Evolutionary conservation across 2,329 filamentous ascomycete species (phyloP).

Genomic region (Colletotrichum musicola): DNA sequence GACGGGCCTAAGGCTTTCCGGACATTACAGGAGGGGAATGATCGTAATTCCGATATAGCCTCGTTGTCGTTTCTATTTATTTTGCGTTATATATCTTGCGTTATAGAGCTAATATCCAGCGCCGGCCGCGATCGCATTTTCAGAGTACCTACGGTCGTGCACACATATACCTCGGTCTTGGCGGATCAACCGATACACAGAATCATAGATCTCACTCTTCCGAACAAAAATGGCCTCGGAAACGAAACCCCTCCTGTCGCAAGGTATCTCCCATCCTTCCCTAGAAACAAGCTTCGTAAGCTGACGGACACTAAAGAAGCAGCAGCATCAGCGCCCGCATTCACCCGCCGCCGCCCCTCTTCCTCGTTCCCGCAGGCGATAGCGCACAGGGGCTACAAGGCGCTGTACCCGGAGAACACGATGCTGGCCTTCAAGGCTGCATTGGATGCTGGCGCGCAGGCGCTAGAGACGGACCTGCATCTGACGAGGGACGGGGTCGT

Average conservation of each 20-base stretch:
- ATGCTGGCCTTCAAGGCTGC: slow-evolving; percentile 83
- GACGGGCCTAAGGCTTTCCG: background rate
- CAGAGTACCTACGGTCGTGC: background rate
- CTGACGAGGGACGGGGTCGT: slow-evolving; percentile 85
- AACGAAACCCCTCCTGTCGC: slow-evolving; percentile 18
- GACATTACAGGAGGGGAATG: background rate
- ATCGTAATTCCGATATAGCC: background rate
- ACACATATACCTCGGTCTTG: background rate
- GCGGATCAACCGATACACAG: background rate
- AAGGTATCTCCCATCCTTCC: background rate
- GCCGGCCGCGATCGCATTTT: background rate
- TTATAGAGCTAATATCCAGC: background rate
- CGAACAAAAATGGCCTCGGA: background rate
- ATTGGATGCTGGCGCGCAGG: slow-evolving; percentile 79
- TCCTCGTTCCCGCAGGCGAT: slow-evolving; percentile 75
- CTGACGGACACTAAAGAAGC: background rate
- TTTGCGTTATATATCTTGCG: background rate
- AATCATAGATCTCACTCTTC: background rate
- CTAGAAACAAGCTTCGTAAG: background rate
- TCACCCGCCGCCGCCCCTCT: slow-evolving; percentile 47
- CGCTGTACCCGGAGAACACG: slow-evolving; percentile 85
- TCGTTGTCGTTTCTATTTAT: background rate
- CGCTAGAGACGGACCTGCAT: slow-evolving; percentile 90
- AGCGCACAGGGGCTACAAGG: slow-evolving; percentile 84
- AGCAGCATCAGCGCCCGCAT: slow-evolving; percentile 42